phyloP scores from a whole-genome alignment of 345 rosid genomes.

The Murraya koenigii region DNA sequence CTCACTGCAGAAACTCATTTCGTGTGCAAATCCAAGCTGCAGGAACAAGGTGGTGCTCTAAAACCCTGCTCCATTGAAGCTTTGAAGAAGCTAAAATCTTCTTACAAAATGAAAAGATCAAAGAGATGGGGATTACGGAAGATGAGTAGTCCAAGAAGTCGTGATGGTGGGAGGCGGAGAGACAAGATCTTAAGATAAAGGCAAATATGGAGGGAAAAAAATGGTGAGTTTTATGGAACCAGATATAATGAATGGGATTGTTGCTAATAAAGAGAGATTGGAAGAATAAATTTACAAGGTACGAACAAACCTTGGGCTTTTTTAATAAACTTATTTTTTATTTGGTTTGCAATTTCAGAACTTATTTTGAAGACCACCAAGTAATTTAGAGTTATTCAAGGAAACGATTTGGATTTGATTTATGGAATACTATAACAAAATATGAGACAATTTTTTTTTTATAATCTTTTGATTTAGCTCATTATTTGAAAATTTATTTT shows the following conservation, averaged over 20 bases:
- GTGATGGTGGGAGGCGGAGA: slow-evolving; percentile 73
- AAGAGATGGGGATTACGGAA: slow-evolving; percentile 72
- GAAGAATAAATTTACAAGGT: slow-evolving; percentile 90
- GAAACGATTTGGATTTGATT: no score
- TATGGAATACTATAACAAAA: no score
- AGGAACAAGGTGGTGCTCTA: slow-evolving; percentile 85
- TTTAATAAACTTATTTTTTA: no score
- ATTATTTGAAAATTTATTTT: background rate
- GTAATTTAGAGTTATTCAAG: no score
- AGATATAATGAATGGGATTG: slow-evolving; percentile 80
- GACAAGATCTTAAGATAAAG: slow-evolving; percentile 59
- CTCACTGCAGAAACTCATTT: slow-evolving; percentile 78
- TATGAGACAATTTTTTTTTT: no score
- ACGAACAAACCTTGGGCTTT: background rate
- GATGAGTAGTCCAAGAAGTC: slow-evolving; percentile 76
- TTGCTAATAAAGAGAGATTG: slow-evolving; percentile 68
- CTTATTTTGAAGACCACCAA: no score
- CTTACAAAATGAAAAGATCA: slow-evolving; percentile 56
- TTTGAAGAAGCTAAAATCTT: slow-evolving; percentile 68
- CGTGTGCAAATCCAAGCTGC: slow-evolving; percentile 82
- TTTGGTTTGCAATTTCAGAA: no score
- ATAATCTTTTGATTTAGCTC: background rate
- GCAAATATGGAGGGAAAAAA: slow-evolving; percentile 43
- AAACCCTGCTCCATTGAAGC: slow-evolving; percentile 79
- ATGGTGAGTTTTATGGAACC: slow-evolving; percentile 64